phyloP scores from a whole-genome alignment of 352 stramenopile species.

The Globisporangium okanoganense region DNA sequence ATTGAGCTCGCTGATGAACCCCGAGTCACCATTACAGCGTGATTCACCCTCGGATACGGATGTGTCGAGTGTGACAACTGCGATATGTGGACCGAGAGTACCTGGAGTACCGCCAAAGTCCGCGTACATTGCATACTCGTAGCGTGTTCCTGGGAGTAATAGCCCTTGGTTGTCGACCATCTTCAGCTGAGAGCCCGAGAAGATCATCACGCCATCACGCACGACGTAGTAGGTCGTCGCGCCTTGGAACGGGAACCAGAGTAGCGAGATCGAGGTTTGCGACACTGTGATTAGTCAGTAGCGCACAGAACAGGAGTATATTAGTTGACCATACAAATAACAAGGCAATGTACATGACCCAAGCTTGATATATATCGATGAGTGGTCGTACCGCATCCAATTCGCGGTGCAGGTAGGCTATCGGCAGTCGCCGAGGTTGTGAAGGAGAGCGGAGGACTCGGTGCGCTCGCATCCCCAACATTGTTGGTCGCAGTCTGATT shows the following conservation, averaged over 20 bases:
- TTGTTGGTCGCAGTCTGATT: constrained; percentile 10
- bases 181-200: background rate
- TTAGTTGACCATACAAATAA: too few species aligned
- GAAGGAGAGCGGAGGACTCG: constrained; percentile 25
- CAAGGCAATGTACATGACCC: too few species aligned
- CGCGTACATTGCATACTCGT: constrained; percentile 21
- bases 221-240: constrained; percentile 37
- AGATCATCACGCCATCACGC: constrained; percentile 19
- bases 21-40: constrained; percentile 21
- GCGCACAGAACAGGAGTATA: too few species aligned
- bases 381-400: constrained; percentile 29
- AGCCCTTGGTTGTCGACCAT: constrained; percentile 14
- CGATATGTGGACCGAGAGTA: constrained; percentile 11
- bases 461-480: constrained; percentile 10
- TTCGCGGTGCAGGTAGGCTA: constrained; percentile 18
- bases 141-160: constrained; percentile 9
- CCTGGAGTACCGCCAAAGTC: constrained; percentile 7
- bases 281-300: constrained; percentile 34
- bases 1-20: constrained; percentile 26
- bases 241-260: constrained; percentile 37
- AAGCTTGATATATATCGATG: background rate
- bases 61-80: constrained; percentile 17
- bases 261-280: constrained; percentile 23
- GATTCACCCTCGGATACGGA: constrained; percentile 4
- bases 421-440: constrained; percentile 18